phyloP scores from a whole-genome alignment of 495 filamentous ascomycete species.

The Hypoxylon fragiforme region DNA sequence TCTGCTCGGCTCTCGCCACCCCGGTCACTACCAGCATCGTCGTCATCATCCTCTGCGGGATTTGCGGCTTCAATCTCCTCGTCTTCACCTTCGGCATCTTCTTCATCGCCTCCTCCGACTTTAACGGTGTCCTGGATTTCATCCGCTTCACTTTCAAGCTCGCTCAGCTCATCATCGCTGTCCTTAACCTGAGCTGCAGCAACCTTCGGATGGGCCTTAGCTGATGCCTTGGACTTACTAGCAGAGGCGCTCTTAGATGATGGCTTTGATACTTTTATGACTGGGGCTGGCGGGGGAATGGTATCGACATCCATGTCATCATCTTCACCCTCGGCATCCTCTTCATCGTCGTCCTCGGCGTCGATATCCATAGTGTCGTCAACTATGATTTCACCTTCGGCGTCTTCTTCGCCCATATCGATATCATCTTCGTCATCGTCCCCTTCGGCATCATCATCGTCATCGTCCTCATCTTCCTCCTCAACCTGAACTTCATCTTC shows the following conservation, averaged over 20 bases:
- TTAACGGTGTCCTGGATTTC: conserved; percentile 53
- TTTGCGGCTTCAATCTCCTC: conserved; percentile 62
- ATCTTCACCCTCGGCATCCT: conserved; percentile 54
- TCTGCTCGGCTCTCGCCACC: conserved; percentile 61
- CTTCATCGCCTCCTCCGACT: conserved; percentile 49
- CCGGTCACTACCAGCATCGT: conserved; percentile 69
- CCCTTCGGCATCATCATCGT: conserved; percentile 50
- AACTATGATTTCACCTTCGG: conserved; percentile 49
- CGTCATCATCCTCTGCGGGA: conserved; percentile 62
- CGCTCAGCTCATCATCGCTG: conserved; percentile 51
- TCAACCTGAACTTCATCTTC: conserved; percentile 49
- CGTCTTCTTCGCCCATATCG: conserved; percentile 42
- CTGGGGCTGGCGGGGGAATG: conserved; percentile 42
- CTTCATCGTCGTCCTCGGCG: conserved; percentile 52
- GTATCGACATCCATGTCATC: conserved; percentile 49
- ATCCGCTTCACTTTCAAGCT: conserved; percentile 53
- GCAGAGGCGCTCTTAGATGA: conserved; percentile 26
- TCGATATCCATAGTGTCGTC: conserved; percentile 53
- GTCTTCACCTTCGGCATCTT: conserved; percentile 61
- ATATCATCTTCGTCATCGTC: conserved; percentile 42
- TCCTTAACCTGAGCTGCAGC: conserved; percentile 35
- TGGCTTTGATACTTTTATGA: conserved; percentile 51
- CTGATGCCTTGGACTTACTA: conserved; percentile 30
- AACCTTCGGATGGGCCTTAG: conserved; percentile 31
- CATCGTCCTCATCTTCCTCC: conserved; percentile 50